Base-by-base conservation (phyloP, 106 monocot species). In the Allium fistulosum region DNA sequence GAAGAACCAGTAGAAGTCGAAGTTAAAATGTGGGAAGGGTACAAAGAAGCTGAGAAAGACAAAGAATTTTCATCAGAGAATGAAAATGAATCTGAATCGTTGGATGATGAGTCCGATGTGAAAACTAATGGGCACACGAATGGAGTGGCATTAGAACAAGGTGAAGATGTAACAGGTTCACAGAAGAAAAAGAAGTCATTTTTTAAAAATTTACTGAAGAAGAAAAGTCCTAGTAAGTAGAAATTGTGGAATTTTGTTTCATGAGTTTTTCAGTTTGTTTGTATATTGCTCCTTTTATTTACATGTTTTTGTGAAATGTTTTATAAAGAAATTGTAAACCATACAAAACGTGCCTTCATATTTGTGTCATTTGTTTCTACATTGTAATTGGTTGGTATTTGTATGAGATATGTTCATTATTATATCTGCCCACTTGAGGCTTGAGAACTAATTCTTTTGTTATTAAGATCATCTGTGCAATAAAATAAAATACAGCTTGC, bases 121-220 rank as follows among this genome's bases (percentile, higher is more conserved):
- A 88, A 82, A 76, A 45, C 72, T 8, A 82, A 77, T 7, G 71
- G 81, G 17, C 59, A 76, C 15, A 53, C 37, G 0, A 76, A 79
- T 63, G 80, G 78, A 27, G 12, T 52, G 4, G 26, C 67, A 69
- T 55, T 46, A 61, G 80, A 77, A 10, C 62, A 45, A n/a, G 47
- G 46, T 26, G 80, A 75, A 10, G 76, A 77, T 60, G 79, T 81
- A 1, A 2, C 22, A 12, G 37, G 49, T 2, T 70, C 80, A 2
- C 75, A 69, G 83, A 85, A 90, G 77, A 90, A 85, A 74, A 82
- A 78, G 73, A 59, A 82, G 3, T 65, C 82, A 14, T 48, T 48
- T 49, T 48, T 66, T 52, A 49, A 66, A 26, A 66, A 8, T 66
- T 27, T 66, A 26, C 51, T 66, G 51, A 66, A 66, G 66, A 66